A percentile compares a stretch with the other conserved stretches of the same genome.
Conservation (phyloP, 257 asterid genomes). For the Nicotiana paniculata region DNA sequence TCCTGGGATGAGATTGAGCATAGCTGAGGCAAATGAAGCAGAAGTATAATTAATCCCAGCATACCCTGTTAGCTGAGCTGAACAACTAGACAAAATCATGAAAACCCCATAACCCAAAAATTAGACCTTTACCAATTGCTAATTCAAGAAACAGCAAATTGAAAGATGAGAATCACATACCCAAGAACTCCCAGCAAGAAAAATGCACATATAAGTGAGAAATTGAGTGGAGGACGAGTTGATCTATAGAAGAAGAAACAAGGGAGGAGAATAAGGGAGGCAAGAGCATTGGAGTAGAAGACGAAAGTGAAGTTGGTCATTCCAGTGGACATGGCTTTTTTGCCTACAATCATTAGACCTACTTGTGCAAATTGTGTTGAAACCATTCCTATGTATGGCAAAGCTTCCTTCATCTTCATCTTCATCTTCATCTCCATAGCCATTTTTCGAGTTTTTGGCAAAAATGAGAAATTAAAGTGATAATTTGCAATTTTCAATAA, state of each 20-base stretch:
- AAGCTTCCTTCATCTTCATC: slow-evolving; percentile 31
- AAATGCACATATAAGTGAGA: slow-evolving; percentile 47
- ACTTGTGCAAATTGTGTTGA: slow-evolving; percentile 64
- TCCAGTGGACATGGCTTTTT: slow-evolving; percentile 69
- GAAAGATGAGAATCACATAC: slow-evolving; percentile 28
- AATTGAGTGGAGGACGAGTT: slow-evolving; percentile 52
- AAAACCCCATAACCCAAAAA: background rate
- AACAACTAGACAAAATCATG: slow-evolving; percentile 40
- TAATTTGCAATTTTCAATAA: too few species aligned
- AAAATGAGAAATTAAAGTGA: too few species aligned
- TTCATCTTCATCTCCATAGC: background rate
- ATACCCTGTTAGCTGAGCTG: slow-evolving; percentile 82
- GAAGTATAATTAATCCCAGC: slow-evolving; percentile 67
- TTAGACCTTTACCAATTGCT: background rate
- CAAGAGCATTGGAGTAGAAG: slow-evolving; percentile 84
- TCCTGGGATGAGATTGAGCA: slow-evolving; percentile 90
- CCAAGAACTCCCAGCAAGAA: slow-evolving; percentile 76
- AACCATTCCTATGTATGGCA: slow-evolving; percentile 74
- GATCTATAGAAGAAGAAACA: slow-evolving; percentile 62
- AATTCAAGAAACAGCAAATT: background rate
- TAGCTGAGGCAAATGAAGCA: slow-evolving; percentile 82
- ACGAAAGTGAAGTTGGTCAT: slow-evolving; percentile 77
- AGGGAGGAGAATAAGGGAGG: slow-evolving; percentile 73
- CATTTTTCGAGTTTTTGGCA: background rate
- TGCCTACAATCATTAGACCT: slow-evolving; percentile 62